These are phyloP conservation scores for Byssothecium circinans DNA, from an alignment of 2,329 filamentous ascomycete genomes.

Conservation along the genomic window DNA sequence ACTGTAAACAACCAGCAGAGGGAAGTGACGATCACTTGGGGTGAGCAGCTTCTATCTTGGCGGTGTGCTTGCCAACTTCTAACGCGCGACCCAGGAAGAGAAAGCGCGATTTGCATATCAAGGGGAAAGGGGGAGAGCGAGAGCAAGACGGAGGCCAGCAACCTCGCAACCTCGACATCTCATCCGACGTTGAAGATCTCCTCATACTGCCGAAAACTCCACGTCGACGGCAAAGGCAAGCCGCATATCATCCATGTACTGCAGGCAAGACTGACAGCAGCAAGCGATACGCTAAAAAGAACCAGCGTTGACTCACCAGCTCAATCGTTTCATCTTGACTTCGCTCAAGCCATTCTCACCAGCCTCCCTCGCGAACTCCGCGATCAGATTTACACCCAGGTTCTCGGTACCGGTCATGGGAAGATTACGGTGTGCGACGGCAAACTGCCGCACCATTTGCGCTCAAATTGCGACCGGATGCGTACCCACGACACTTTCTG, in stretches of 20 bases:
- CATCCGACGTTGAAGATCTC: background rate
- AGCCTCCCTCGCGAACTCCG: conserved; percentile 2
- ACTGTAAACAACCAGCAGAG: background rate
- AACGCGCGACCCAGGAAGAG: background rate
- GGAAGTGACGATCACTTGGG: background rate
- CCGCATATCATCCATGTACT: no score
- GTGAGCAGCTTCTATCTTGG: background rate
- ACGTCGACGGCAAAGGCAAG: background rate
- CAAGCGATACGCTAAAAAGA: background rate
- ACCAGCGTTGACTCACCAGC: background rate
- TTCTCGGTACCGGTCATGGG: background rate
- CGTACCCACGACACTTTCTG: conserved; percentile 3
- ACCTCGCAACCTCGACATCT: background rate
- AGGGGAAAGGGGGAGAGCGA: background rate
- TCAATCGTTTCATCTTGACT: background rate
- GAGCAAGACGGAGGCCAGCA: background rate
- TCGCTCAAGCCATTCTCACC: background rate
- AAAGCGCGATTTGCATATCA: background rate
- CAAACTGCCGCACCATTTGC: background rate
- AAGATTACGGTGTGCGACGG: conserved; percentile 4
- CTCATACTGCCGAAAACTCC: background rate
- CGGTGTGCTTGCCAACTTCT: background rate
- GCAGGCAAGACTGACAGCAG: background rate
- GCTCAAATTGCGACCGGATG: background rate
- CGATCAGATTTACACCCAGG: conserved; percentile 1